phyloP scores from a whole-genome alignment of 306 rosid genomes.

The Cucumis sativus region Cucumber_9930_V3 NC_026657.2:38409501-38410000 shows the following conservation, averaged over 20 bases:
- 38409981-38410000: not conserved
- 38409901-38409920: conserved; percentile 73
- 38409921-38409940: conserved; percentile 46
- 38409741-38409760: conserved; percentile 37
- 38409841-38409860: conserved; percentile 33
- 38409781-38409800: conserved; percentile 39
- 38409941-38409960: conserved; percentile 35
- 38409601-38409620: conserved; percentile 31
- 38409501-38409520: not conserved
- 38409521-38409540: conserved; percentile 28
- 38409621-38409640: conserved; percentile 29
- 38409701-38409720: conserved; percentile 43
- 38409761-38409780: conserved; percentile 40
- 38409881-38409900: conserved; percentile 61
- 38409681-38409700: conserved; percentile 23
- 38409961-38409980: conserved; percentile 49
- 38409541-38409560: conserved; percentile 36
- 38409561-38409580: conserved; percentile 40
- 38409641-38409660: conserved; percentile 28
- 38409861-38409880: conserved; percentile 52
- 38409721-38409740: conserved; percentile 45
- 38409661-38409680: conserved; percentile 22
- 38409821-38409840: conserved; percentile 51
- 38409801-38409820: conserved; percentile 57
- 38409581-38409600: conserved; percentile 23